phyloP scores from a whole-genome alignment of 768 basidiomycete genomes.

The Auricularia cornea region DNA sequence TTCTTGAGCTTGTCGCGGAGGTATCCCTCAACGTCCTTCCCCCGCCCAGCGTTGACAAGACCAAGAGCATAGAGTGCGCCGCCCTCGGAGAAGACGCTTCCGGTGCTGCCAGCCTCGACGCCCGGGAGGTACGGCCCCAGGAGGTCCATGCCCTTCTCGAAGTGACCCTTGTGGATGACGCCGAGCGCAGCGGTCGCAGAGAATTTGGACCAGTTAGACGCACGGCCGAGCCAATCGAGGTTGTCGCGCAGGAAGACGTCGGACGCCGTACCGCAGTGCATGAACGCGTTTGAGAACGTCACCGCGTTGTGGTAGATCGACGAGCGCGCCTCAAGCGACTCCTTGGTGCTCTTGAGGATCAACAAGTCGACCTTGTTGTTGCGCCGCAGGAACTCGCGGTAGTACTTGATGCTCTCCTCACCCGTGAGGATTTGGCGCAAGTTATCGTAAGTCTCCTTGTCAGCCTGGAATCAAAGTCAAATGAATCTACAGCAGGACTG shows the following conservation, averaged over 20 bases:
- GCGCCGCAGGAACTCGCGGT: constrained; percentile 90
- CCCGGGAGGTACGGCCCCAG: constrained; percentile 90
- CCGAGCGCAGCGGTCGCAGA: constrained; percentile 95
- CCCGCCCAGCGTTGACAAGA: constrained; percentile 82
- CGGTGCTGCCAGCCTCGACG: constrained; percentile 53
- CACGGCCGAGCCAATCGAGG: constrained; percentile 91
- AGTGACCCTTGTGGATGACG: constrained; percentile 96
- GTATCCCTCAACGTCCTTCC: constrained; percentile 59
- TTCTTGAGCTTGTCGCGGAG: constrained; percentile 71
- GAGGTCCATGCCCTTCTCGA: constrained; percentile 85
- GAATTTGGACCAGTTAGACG: constrained; percentile 98
- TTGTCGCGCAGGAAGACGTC: constrained; percentile 92
- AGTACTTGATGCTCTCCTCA: constrained; percentile 84
- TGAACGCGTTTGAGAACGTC: constrained; percentile 94
- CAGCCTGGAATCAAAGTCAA: constrained; percentile 32
- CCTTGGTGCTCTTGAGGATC: constrained; percentile 90
- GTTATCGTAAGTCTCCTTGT: constrained; percentile 55
- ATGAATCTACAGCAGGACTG: neutral
- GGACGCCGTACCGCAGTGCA: constrained; percentile 96
- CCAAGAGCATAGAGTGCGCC: constrained; percentile 95
- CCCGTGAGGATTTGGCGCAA: constrained; percentile 80
- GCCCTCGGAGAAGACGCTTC: constrained; percentile 85
- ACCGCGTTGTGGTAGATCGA: constrained; percentile 97
- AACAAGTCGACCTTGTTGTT: constrained; percentile 90
- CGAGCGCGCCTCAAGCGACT: constrained; percentile 83